phyloP scores from a whole-genome alignment of 306 rosid species.

The Castanopsis chinensis region DNA sequence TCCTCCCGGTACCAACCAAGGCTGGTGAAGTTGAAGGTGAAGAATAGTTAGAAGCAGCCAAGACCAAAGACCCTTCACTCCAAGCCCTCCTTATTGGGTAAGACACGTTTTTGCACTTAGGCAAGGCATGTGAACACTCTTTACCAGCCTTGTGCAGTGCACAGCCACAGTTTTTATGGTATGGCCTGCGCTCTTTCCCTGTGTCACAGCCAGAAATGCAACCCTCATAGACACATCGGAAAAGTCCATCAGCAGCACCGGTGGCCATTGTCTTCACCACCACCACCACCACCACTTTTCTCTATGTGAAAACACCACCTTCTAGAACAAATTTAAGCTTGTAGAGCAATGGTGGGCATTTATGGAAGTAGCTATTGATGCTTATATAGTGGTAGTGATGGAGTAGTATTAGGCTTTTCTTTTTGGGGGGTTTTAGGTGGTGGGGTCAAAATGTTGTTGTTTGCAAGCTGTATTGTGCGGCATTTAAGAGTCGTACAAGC shows the following conservation, averaged over 20 bases:
- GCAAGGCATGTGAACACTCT: background rate
- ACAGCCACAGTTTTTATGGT: background rate
- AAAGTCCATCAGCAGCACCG: constrained; percentile 24
- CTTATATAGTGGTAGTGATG: background rate
- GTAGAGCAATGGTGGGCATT: background rate
- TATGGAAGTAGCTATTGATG: background rate
- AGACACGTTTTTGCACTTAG: constrained; percentile 11
- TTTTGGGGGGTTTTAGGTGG: background rate
- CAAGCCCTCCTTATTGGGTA: constrained; percentile 41
- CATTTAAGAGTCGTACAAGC: constrained; percentile 4
- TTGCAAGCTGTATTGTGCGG: constrained; percentile 8
- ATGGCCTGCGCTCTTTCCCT: background rate
- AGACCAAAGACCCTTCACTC: constrained; percentile 38
- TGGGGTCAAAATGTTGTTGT: constrained; percentile 9
- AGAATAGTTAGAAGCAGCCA: constrained; percentile 13
- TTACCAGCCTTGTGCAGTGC: background rate
- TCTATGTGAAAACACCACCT: background rate
- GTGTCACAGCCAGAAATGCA: background rate
- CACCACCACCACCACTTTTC: background rate
- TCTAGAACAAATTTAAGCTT: background rate
- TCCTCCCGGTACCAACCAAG: background rate
- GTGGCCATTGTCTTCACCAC: background rate
- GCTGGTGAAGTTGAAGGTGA: constrained; percentile 22
- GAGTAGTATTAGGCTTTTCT: no score
- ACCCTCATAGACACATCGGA: constrained; percentile 10